Conservation (phyloP, 1,139 yeast species). For the Yamadazyma pseudoaaseri region DNA sequence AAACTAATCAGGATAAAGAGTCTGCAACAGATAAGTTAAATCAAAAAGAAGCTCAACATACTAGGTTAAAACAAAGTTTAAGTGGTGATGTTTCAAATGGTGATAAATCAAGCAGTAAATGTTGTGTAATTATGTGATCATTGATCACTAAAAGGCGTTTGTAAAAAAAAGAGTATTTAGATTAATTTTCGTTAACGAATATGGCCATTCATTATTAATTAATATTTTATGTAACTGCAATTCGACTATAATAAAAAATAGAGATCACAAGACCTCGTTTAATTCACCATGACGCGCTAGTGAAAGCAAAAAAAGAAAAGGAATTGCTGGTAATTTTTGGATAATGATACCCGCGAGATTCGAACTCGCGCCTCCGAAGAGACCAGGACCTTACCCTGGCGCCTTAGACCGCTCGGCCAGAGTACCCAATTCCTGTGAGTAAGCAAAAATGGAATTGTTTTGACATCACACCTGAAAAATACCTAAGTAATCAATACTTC, state of each 20-base stretch:
- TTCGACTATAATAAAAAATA: too few relatives aligned
- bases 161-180: too few relatives aligned
- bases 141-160: background rate
- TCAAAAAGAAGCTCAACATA: constrained; percentile 13
- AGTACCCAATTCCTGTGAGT: constrained; percentile 38
- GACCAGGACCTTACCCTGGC: constrained; percentile 56
- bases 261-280: too few relatives aligned
- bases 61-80: constrained; percentile 15
- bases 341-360: constrained; percentile 51
- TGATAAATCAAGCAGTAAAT: constrained; percentile 15
- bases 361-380: constrained; percentile 60
- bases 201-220: background rate
- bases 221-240: background rate
- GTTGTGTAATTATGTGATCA: constrained; percentile 18
- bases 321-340: constrained; percentile 37
- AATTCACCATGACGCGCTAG: too few relatives aligned
- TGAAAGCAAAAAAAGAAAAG: constrained; percentile 19
- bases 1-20: constrained; percentile 11
- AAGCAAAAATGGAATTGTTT: background rate
- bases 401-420: constrained; percentile 53
- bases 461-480: too few relatives aligned
- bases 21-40: constrained; percentile 6
- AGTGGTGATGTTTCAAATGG: constrained; percentile 12
- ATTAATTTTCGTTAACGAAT: too few relatives aligned
- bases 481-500: too few relatives aligned